These are phyloP conservation scores for Pilobolus umbonatus DNA, from an alignment of 192 early-diverging fungal species.

Conservation along the genomic window DNA sequence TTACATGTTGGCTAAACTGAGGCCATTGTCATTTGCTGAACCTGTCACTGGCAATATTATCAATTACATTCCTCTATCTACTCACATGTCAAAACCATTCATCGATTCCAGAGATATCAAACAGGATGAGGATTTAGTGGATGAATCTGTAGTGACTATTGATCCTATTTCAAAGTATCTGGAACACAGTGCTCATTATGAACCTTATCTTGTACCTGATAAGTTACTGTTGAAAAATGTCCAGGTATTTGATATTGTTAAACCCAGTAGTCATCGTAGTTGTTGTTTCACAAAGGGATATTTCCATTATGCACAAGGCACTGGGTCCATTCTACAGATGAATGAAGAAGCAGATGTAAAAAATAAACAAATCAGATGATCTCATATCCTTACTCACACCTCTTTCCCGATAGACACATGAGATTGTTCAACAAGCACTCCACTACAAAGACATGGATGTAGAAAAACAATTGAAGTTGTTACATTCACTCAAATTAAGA, in stretches of 20 bases:
- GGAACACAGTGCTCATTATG: conserved; percentile 18
- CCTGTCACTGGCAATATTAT: conserved; percentile 36
- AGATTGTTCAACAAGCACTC: conserved; percentile 30
- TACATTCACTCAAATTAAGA: conserved; percentile 38
- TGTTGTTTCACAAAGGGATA: conserved; percentile 86
- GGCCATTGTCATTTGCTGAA: conserved; percentile 38
- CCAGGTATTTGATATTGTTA: conserved; percentile 63
- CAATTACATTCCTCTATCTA: conserved; percentile 35
- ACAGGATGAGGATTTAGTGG: conserved; percentile 20
- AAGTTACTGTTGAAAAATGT: conserved; percentile 49
- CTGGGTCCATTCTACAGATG: conserved; percentile 52
- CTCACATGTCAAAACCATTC: conserved; percentile 28
- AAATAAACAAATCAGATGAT: neutral
- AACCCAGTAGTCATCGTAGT: conserved; percentile 50
- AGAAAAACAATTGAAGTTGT: conserved; percentile 30
- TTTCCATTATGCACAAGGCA: conserved; percentile 59
- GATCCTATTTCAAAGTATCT: conserved; percentile 25
- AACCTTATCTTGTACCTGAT: conserved; percentile 44
- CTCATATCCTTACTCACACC: neutral
- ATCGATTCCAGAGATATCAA: conserved; percentile 24
- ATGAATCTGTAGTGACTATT: conserved; percentile 3
- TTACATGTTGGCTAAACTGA: conserved; percentile 51
- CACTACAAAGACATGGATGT: conserved; percentile 22
- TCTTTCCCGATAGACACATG: conserved; percentile 23
- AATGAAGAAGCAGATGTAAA: conserved; percentile 44